Evolutionary conservation across 164 flowering plant species (phyloP), one percentile per base, ranked within the genome.

Genomic region (Tetracentron sinense): DNA sequence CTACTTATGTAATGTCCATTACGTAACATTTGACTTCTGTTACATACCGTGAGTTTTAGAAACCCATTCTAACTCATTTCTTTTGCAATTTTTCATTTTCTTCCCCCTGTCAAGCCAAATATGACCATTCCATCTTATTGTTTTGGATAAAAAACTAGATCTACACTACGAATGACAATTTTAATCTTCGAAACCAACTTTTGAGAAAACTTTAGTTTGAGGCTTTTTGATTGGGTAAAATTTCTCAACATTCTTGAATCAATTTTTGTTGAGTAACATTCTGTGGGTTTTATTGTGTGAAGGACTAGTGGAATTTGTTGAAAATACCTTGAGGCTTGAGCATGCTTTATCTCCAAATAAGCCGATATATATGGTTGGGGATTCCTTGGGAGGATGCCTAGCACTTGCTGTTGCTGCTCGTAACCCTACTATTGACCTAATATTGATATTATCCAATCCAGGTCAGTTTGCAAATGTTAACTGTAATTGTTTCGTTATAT

Each of bases 381-480:
- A 94, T 76, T 94, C 98, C 33, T 81, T 94, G 68, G 98, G 98
- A 48, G 97, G 97, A 73, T 86, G 90, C 81, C 75, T 94, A 50
- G 93, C 96, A 56, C 96, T 94, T 69, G 88, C 93, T 44, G 81
- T 90, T 72, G 97, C 97, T 65, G 90, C 97, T 64, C 94, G 88
- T 54, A 90, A 87, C 72, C 96, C 97, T 42, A 25, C 69, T n/a
- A 80, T 89, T 62, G 97, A 94, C 68, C 80, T 94, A 22, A 81
- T 90, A 14, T n/a, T 90, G 61, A 61, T 93, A 78, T 69, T 93
- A 71, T 80, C 74, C 54, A 93, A 93, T 76, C 96, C 98, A 71
- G 97, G 98, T 90, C 6, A 58, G 81, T 69, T 23, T 44, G 56
- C 25, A 54, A 33, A 38, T 58, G 6, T 54, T 23, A 15, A 6